Percentiles rank a stretch among this genome's conserved stretches.
Evolutionary conservation across 768 basidiomycete species (phyloP).

Genomic region (Pleurotus platypus): DNA sequence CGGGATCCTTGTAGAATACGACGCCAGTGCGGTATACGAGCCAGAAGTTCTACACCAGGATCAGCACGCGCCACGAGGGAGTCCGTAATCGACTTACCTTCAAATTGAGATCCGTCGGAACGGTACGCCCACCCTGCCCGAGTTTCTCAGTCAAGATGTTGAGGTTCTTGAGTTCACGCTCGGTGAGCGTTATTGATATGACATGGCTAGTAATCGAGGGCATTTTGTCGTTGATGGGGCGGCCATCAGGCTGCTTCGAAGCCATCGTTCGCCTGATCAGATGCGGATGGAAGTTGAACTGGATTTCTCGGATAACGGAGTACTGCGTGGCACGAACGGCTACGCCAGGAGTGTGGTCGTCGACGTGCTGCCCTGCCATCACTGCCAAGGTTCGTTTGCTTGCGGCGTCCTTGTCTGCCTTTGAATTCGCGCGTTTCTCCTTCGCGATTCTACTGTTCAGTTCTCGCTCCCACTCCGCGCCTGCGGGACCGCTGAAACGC

Average conservation of each 20-base stretch:
- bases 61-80: background rate
- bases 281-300: background rate
- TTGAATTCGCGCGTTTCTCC: no score
- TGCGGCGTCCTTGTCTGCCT: conserved; percentile 68
- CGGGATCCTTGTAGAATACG: background rate
- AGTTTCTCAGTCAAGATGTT: background rate
- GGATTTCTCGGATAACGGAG: background rate
- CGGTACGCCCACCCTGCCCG: background rate
- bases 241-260: conserved; percentile 4
- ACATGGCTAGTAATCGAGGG: background rate
- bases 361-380: conserved; percentile 84
- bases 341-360: no score
- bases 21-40: background rate
- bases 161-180: conserved; percentile 1
- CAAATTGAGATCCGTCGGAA: background rate
- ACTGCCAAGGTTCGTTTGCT: conserved; percentile 96
- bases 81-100: background rate
- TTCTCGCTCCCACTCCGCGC: no score
- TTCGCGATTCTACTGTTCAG: no score
- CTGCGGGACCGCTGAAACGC: no score
- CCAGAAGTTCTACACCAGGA: background rate
- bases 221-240: background rate
- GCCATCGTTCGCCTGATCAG: conserved; percentile 5
- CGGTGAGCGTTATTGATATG: background rate
- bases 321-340: no score